Evolutionary conservation across 2,329 filamentous ascomycete species (phyloP), one percentile per base, ranked within the genome.

Genomic region (Lachnellula willkommii): DNA sequence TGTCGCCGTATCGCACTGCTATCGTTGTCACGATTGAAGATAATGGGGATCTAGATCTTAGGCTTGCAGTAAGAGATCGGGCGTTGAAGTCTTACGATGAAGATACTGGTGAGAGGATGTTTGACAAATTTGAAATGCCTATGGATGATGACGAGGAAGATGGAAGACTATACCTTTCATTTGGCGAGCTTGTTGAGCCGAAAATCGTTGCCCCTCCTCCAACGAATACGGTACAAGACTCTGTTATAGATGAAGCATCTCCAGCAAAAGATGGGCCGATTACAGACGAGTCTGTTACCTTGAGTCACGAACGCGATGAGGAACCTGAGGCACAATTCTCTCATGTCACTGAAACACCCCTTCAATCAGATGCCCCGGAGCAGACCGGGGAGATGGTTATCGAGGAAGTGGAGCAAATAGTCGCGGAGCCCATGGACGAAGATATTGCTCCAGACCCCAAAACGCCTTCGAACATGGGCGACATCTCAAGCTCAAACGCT

Each of bases 41-140:
- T 1, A 77, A 81, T 49, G 77, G 73, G 4, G 73, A 68, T 0
- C 68, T 95, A 15, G 74, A 78, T 22, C 73, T 95, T 4, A 75
- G 79, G 11, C 77, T 95, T 2, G 89, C 90, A 2, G 79, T 79
- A 59, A 81, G 88, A 28, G 88, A 95, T 66, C 75, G 86, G 48
- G 72, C 79, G 12, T 71, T 78, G 5, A 85, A 81, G 65, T 69
- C 73, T 17, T 84, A 84, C 61, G 84, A 93, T 63, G 78, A 83
- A 11, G 72, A 79, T 40, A 85, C 87, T 0, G 90, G 90, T 0
- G 77, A 87, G 59, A 80, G 90, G 9, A 72, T 90, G 9, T 95
- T 93, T 64, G 84, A 80, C 59, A 88, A 85, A 56, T 94, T 95
- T 61, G 90, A 95, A 65, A 84, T 84, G 63, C 86, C 87, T 0